Base-by-base conservation (phyloP, 805 yeast species). In the Kazachstania africana region DNA sequence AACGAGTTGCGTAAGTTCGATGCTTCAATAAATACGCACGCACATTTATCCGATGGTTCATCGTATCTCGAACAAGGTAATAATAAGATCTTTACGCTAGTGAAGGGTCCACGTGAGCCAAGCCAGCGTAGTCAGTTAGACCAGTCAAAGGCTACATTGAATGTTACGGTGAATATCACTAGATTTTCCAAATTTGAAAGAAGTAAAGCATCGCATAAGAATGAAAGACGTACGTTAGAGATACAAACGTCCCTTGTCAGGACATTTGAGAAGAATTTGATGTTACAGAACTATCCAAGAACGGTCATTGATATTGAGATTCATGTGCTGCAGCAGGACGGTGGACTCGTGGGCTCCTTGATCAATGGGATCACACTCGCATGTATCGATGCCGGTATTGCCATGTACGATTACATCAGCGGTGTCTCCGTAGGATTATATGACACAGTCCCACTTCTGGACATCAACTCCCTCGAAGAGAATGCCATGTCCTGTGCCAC, bases 51-150 rank as follows among this genome's bases (percentile, higher is more conserved):
- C 2, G 96, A 88, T 57, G 98, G 97, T 5, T 87, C 96, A 1
- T 75, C 96, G 2, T 79, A 78, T 43, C 75, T 91, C 14, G 91
- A 87, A 54, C 93, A 80, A 57, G 98, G 98, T 19, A 82, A 83
- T 42, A 75, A 95, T 27, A 83, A 84, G 53, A 80, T 85, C 15
- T 70, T 85, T 18, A 83, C 95, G 43, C 66, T 77, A 43, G 84
- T 88, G 3, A 71, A 72, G 37, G 98, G 98, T 0, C 98, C 98
- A 2, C 74, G 70, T 62, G 97, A 88, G 48, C 94, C 95, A 1
- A 58, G 64, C 6, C 40, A 60, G 24, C 63, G 75, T 30, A 61
- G 78, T 9, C 73, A 72, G 45, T 39, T 64, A 15, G 66, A 68
- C 34, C 55, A 66, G 1, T 61, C 66, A 4, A 63, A 62, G 27